Evolutionary conservation across 495 filamentous ascomycete species (phyloP).

Genomic region (Penicillium mononematosum): DNA sequence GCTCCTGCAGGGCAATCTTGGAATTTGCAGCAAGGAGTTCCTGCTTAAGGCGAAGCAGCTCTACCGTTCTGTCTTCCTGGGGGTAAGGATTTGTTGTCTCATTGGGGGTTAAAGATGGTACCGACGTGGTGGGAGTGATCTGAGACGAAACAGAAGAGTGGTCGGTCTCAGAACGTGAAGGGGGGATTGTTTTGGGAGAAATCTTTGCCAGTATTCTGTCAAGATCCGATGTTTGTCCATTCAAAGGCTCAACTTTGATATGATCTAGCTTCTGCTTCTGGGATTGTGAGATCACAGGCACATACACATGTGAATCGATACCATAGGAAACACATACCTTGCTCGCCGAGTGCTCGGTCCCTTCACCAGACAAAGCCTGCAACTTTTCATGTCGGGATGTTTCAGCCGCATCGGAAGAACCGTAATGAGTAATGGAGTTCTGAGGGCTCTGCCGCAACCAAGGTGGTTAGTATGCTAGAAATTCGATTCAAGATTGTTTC

Average conservation of each 20-base stretch:
- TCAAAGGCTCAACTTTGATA: constrained; percentile 25
- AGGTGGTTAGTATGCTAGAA: background rate
- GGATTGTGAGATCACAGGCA: constrained; percentile 38
- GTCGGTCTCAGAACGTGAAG: constrained; percentile 39
- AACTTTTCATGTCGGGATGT: constrained; percentile 43
- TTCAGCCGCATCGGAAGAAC: constrained; percentile 35
- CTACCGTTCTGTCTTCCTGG: constrained; percentile 38
- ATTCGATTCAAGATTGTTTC: background rate
- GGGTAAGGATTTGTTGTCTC: constrained; percentile 17
- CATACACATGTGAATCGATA: background rate
- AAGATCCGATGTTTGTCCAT: constrained; percentile 33
- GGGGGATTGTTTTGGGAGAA: constrained; percentile 30
- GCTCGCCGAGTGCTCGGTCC: constrained; percentile 25
- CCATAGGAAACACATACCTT: constrained; percentile 34
- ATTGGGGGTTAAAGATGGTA: constrained; percentile 39
- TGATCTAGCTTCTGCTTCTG: constrained; percentile 55
- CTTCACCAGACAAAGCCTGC: constrained; percentile 23
- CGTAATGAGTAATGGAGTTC: constrained; percentile 28
- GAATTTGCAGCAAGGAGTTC: constrained; percentile 78
- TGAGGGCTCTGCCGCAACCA: constrained; percentile 25
- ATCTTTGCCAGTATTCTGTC: constrained; percentile 42
- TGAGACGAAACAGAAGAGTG: constrained; percentile 54
- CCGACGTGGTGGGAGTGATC: constrained; percentile 53
- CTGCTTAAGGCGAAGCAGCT: constrained; percentile 59
- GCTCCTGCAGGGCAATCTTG: constrained; percentile 77